Evolutionary conservation across 2,329 filamentous ascomycete species (phyloP), one percentile per base, ranked within the genome.

Genomic region (Colletotrichum tropicicola): DNA sequence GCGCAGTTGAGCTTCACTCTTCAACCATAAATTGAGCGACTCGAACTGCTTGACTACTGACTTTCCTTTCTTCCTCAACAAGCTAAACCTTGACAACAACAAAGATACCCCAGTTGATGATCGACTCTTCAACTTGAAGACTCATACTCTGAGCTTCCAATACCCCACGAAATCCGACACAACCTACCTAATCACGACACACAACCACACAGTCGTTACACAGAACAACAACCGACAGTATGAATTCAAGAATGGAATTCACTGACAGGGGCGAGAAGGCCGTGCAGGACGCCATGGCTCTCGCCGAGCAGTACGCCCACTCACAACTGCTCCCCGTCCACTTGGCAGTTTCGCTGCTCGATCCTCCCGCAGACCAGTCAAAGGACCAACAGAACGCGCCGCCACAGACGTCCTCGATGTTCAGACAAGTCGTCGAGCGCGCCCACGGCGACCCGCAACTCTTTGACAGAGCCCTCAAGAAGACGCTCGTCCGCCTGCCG

Each of bases 221-320:
- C 70, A 68, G 8, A 25, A 27, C 67, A 65, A 70, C 63, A 65
- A 68, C 60, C 62, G 70, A 49, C 75, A 87, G 70, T 70, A 93
- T 94, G 91, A 87, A 86, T 79, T 87, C 89, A 55, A 88, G 90
- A 73, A 93, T 94, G 90, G 91, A 97, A 77, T 98, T 98, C 77
- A 99, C 96, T 70, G 95, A 98, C 80, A 86, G 92, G 80, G 96
- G 93, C 70, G 92, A 94, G 76, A 93, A 95, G 82, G 92, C 95
- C 73, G 86, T 99, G 75, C 89, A 92, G 73, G 93, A 98, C 78
- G 92, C 94, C 78, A 94, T 96, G 85, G 85, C 87, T 65, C 86
- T 98, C 72, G 94, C 95, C 70, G 90, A 94, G 78, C 91, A 96
- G 82, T 97, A 98, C 77, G 89, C 89, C 39, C 96, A 99, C 82